Evolutionary conservation across 768 basidiomycete species (phyloP), one percentile per base, ranked within the genome.

Genomic region (Lactifluus rugatus): DNA sequence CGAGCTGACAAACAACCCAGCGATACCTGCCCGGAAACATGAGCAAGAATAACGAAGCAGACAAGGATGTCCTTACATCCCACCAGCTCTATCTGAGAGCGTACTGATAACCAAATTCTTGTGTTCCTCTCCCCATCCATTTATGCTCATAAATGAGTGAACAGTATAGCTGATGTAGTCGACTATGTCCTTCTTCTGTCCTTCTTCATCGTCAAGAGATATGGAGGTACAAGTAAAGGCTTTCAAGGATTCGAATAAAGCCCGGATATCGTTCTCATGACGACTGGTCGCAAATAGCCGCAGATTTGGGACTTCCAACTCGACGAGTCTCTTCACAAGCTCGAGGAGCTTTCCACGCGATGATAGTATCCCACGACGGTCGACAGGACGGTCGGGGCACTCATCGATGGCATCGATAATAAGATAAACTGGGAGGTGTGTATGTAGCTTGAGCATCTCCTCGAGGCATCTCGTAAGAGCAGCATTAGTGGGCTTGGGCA

Each of bases 1-100:
- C 39, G 14, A 56, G 31, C 31, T 56, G 55, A 36, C 55, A 56
- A 23, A 9, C 42, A 7, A 56, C 48, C 47, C 47, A 56, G 19
- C 48, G 55, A 42, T 48, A 56, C 55, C 55, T 56, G 39, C 19
- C 0, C 16, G 1, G 3, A 42, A 50, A 4, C 3, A 36, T 36
- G n/a, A 57, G 42, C 3, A 28, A 23, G 11, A 2, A 13, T 34
- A 26, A 5, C n/a, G 5, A 25, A 32, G 5, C 21, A 51, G 10
- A 23, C 11, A 25, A 25, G 14, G 21, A 14, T 4, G 8, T 28
- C 8, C 56, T 56, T 28, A 57, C 56, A 51, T 57, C 19, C 56
- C 49, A 34, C 44, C 23, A 2, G 49, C 49, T 19, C n/a, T 26
- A 13, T 42, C 32, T 8, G 47, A 48, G 16, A 31, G 46, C 14